phyloP scores from a whole-genome alignment of 768 basidiomycete species.

The Artomyces pyxidatus region DNA sequence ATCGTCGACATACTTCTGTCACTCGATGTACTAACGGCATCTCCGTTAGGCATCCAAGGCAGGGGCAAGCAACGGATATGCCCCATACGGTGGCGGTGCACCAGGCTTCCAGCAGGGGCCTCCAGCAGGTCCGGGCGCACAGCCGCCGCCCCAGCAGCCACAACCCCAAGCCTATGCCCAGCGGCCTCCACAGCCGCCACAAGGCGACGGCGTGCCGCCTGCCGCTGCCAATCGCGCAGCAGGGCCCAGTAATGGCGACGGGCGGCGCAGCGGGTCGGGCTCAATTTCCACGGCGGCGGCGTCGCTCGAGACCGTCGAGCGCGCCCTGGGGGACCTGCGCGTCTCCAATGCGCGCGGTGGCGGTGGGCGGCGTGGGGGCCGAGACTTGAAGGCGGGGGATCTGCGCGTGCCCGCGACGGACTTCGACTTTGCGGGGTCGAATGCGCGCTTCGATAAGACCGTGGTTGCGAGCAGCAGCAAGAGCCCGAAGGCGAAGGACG shows the following conservation, averaged over 20 bases:
- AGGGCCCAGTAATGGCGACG: slow-evolving; percentile 17
- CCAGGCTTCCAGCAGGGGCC: slow-evolving; percentile 19
- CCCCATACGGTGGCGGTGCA: slow-evolving; percentile 14
- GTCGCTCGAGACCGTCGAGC: slow-evolving; percentile 65
- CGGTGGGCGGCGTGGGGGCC: slow-evolving; percentile 33
- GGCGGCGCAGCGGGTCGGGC: slow-evolving; percentile 30
- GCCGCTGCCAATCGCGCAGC: not conserved
- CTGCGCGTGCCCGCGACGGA: slow-evolving; percentile 63
- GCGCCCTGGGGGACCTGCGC: slow-evolving; percentile 44
- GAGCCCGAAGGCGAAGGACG: slow-evolving; percentile 19
- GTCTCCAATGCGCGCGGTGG: slow-evolving; percentile 17
- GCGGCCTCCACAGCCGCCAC: not conserved
- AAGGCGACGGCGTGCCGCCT: not conserved
- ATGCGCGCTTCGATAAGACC: slow-evolving; percentile 76
- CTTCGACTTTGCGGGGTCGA: slow-evolving; percentile 75
- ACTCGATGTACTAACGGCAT: slow-evolving; percentile 8
- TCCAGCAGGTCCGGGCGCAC: slow-evolving; percentile 15
- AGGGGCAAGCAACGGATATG: slow-evolving; percentile 20
- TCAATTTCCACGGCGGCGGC: slow-evolving; percentile 66
- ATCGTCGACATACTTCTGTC: slow-evolving; percentile 1
- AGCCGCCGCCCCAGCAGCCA: slow-evolving; percentile 13
- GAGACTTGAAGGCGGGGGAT: slow-evolving; percentile 26
- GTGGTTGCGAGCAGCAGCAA: slow-evolving; percentile 29
- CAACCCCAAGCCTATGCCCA: slow-evolving; percentile 3
- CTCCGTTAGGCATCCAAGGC: slow-evolving; percentile 41